A percentile compares a stretch with the other conserved stretches of the same genome.
phyloP scores from a whole-genome alignment of 495 filamentous ascomycete species.

The Tuber indicum region DNA sequence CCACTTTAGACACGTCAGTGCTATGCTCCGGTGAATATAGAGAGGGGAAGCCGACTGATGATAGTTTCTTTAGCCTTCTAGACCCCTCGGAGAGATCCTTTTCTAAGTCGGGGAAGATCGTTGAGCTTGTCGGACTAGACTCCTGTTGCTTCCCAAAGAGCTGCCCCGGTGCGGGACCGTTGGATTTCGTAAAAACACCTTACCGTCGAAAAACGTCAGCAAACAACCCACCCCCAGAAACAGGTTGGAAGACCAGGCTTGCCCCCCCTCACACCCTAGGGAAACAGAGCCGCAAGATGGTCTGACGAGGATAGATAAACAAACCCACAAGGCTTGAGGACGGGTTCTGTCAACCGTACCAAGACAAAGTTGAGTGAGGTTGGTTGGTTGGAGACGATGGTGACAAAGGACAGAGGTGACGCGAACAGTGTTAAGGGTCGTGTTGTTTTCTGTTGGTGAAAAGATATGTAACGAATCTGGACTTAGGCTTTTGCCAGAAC shows the following conservation, averaged over 20 bases:
- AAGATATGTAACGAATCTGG: neutral
- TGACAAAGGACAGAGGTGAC: neutral
- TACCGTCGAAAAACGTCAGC: neutral
- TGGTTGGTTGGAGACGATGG: neutral
- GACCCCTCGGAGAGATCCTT: neutral
- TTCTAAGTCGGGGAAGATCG: neutral
- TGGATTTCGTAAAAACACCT: neutral
- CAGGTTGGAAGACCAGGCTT: neutral
- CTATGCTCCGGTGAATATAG: neutral
- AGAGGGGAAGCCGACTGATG: constrained; percentile 6
- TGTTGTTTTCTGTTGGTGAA: neutral
- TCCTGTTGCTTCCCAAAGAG: neutral
- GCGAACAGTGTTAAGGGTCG: neutral
- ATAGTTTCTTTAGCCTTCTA: neutral
- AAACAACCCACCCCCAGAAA: neutral
- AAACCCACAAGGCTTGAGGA: neutral
- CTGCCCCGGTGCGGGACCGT: neutral
- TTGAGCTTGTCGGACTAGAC: neutral
- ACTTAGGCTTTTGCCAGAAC: neutral
- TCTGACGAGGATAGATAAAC: neutral
- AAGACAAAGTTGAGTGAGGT: neutral
- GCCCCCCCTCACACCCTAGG: neutral
- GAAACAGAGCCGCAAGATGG: neutral
- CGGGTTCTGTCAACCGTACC: neutral
- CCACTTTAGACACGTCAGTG: constrained; percentile 50